phyloP scores from a whole-genome alignment of 2,329 filamentous ascomycete species.

The Colletotrichum sp. region DNA sequence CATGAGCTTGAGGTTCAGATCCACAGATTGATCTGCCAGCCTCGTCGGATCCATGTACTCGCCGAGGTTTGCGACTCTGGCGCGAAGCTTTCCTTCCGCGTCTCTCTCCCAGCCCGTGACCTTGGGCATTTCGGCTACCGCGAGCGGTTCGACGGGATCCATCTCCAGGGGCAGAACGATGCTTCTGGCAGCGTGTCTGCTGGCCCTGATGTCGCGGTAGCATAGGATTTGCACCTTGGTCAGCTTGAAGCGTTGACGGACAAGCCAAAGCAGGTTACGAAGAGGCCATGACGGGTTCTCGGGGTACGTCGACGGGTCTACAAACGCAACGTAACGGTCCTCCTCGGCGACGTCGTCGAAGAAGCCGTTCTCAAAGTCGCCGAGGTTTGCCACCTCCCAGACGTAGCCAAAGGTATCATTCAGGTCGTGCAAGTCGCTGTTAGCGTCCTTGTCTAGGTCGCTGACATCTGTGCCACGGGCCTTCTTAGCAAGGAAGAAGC shows the following conservation, averaged over 20 bases:
- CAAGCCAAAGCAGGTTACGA: slow-evolving; percentile 84
- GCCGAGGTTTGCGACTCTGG: slow-evolving; percentile 80
- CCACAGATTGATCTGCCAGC: slow-evolving; percentile 91
- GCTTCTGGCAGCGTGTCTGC: slow-evolving; percentile 81
- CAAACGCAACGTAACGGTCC: slow-evolving; percentile 85
- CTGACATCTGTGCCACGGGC: slow-evolving; percentile 41
- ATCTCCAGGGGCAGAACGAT: slow-evolving; percentile 74
- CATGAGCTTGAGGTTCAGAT: slow-evolving; percentile 96
- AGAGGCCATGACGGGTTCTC: slow-evolving; percentile 92
- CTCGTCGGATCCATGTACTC: slow-evolving; percentile 92
- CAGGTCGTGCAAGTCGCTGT: slow-evolving; percentile 21
- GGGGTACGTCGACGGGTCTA: slow-evolving; percentile 89
- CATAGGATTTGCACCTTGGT: slow-evolving; percentile 83
- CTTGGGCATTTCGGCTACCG: slow-evolving; percentile 73
- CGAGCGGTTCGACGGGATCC: slow-evolving; percentile 49
- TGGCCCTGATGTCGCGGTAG: slow-evolving; percentile 83
- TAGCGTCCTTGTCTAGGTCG: slow-evolving; percentile 15
- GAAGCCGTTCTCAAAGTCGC: slow-evolving; percentile 84
- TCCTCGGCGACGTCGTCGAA: slow-evolving; percentile 75
- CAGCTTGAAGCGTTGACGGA: slow-evolving; percentile 81
- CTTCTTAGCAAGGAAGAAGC: slow-evolving; percentile 95
- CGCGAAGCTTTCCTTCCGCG: slow-evolving; percentile 75
- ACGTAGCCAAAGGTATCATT: slow-evolving; percentile 51
- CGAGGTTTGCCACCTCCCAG: slow-evolving; percentile 81
- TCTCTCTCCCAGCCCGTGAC: slow-evolving; percentile 96